A percentile compares a stretch with the other conserved stretches of the same genome.
Evolutionary conservation across 1,139 yeast genomes (phyloP).

Genomic region (Debaryomyces sp.): DNA sequence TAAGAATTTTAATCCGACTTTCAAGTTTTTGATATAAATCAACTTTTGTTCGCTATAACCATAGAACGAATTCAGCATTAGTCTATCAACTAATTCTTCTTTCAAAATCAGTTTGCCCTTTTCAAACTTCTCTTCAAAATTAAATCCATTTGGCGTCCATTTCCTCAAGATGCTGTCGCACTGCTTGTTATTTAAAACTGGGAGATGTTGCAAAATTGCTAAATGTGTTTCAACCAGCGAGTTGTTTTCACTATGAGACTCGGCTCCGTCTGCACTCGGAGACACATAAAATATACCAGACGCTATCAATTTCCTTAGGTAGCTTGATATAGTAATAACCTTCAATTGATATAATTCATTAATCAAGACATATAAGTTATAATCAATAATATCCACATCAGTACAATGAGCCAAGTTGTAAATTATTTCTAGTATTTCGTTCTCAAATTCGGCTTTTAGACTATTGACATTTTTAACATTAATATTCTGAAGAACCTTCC

Average conservation of each 20-base stretch:
- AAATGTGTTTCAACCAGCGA: conserved; percentile 47
- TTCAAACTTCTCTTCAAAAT: conserved; percentile 37
- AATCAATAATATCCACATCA: conserved; percentile 22
- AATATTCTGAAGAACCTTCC: conserved; percentile 30
- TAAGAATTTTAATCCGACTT: conserved; percentile 47
- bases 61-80: conserved; percentile 21
- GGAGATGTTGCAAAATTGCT: conserved; percentile 54
- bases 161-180: conserved; percentile 51
- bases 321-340: conserved; percentile 63
- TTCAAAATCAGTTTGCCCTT: conserved; percentile 30
- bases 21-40: conserved; percentile 23
- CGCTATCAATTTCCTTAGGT: conserved; percentile 76
- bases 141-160: conserved; percentile 34
- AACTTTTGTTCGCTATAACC: conserved; percentile 16
- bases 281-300: conserved; percentile 73
- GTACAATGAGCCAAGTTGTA: conserved; percentile 47
- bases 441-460: conserved; percentile 49
- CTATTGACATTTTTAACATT: conserved; percentile 26
- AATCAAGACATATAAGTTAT: conserved; percentile 52
- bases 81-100: conserved; percentile 26
- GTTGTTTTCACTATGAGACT: conserved; percentile 17
- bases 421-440: conserved; percentile 49
- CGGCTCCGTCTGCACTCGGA: conserved; percentile 17
- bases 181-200: conserved; percentile 53
- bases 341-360: conserved; percentile 56